Base-by-base conservation (phyloP, 1,284 basidiomycete genomes). In the Heterobasidion occidentale region DNA sequence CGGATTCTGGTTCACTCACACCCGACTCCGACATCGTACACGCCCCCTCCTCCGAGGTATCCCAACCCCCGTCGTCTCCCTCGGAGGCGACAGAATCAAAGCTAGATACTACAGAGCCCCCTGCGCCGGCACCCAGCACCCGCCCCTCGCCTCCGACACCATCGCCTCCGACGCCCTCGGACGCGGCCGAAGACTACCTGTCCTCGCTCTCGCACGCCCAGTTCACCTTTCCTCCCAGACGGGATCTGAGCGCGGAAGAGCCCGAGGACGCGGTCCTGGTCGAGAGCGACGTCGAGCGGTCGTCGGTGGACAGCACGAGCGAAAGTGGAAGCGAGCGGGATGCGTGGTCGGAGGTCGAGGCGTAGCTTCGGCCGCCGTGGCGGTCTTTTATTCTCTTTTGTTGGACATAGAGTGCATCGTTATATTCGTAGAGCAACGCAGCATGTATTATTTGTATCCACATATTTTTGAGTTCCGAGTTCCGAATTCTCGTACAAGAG, bases 341-440 rank as follows among this genome's bases (percentile, higher is more conserved):
- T 12, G 55, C 38, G 17, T 61, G 60, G 60, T 56, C 59, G 3
- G 56, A 60, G 27, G 48, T 58, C 9, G 52, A 61, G 27, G 59
- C 53, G 1, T 60, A 36, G 35, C 36, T 42, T 48, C 20, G 8
- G 17, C 20, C 19, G 17, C 47, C 15, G 12, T 19, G 2, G 11
- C 38, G 3, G 12, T 12, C n/a, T 42, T 42, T n/a, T n/a, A 11
- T n/a, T 3, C 38, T n/a, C 7, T 42, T 42, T n/a, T 42, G 11
- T 3, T 12, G 2, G n/a, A 2, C 38, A 42, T 11, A 42, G 12
- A 42, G 11, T 7, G 38, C 12, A n/a, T n/a, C 6, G 3, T 42
- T 3, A 7, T 12, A n/a, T n/a, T 2, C 6, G 38, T 12, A 42
- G 38, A 12, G 38, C 6, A 27, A 27, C 27, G 3, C 27, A 27